Evolutionary conservation across 176 grass and related monocot genomes (phyloP), one percentile per base, ranked within the genome.

Genomic region (Echinochloa phyllopogon): DNA sequence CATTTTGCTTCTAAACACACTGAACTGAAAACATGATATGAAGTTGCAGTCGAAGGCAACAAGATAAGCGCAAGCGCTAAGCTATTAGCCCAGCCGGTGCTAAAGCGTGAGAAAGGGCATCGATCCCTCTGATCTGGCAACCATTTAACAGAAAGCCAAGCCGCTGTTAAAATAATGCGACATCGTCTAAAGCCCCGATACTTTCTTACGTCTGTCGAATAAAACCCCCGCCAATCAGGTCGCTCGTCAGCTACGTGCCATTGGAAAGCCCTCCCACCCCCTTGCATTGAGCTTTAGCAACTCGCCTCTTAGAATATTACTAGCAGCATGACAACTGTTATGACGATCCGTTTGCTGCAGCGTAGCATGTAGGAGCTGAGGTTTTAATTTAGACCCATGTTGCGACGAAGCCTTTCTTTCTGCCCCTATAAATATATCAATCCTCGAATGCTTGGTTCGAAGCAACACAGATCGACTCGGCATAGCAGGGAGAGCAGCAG

Each of bases 181-280:
- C 56, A 75, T 76, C 36, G 15, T 14, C 51, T 74, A 89, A 89
- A 89, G 88, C 53, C 56, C 4, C 3, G 83, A 86, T 86, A 60
- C 88, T 89, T 85, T 86, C 77, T 76, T 85, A 89, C 71, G 83
- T 77, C 65, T 37, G 62, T 53, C 44, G 83, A 89, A 86, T 89
- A 89, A 89, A 89, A 76, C 63, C 37, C 21, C 65, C 24, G 24
- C 88, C 83, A 89, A 86, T 82, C 45, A 80, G 71, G 6, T 69
- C 53, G 61, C 38, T 16, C 77, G 63, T 58, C 39, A 52, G 76
- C 76, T 65, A 37, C 15, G 73, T 83, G 64, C 71, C 77, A 64
- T 50, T 29, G 9, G 48, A 37, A 37, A 20, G 44, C 53, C 75
- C 37, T 41, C 24, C 64, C 45, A 73, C 67, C 68, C 68, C 68